Percentiles rank a stretch among this genome's conserved stretches.
These are phyloP conservation scores for Carex myosuroides DNA, from an alignment of 176 grass and related monocot genomes.

Conservation along the genomic window DNA sequence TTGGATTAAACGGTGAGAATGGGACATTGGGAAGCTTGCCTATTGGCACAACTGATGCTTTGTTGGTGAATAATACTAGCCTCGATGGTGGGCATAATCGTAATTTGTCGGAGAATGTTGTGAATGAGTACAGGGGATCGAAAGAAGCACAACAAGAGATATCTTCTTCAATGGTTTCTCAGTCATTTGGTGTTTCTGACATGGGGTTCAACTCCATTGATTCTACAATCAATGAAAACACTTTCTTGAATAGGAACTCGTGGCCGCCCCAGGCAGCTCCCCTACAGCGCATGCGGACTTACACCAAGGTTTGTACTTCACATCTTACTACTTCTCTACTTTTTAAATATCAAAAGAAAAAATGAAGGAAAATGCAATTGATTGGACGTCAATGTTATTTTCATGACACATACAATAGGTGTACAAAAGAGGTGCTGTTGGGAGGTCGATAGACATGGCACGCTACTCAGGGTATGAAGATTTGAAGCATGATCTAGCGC, in stretches of 20 bases:
- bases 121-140: constrained; percentile 49
- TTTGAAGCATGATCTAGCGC: constrained; percentile 83
- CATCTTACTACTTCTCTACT: neutral
- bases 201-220: constrained; percentile 96
- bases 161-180: constrained; percentile 95
- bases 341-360: neutral
- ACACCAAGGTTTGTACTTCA: constrained; percentile 73
- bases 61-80: constrained; percentile 49
- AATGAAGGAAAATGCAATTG: neutral
- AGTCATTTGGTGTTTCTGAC: constrained; percentile 88
- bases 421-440: constrained; percentile 95
- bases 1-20: constrained; percentile 67
- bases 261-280: constrained; percentile 42
- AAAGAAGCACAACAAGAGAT: constrained; percentile 90
- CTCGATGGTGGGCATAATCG: constrained; percentile 61
- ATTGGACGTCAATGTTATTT: neutral
- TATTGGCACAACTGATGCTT: constrained; percentile 45
- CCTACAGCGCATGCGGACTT: constrained; percentile 74
- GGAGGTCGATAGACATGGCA: constrained; percentile 83
- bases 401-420: constrained; percentile 42
- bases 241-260: constrained; percentile 74
- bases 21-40: constrained; percentile 47
- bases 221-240: constrained; percentile 76
- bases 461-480: constrained; percentile 84
- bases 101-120: constrained; percentile 56